Percentiles rank a stretch among this genome's conserved stretches.
These are phyloP conservation scores for Cryptomeria japonica DNA, from an alignment of 75 land plant species.

Conservation along the genomic window DNA sequence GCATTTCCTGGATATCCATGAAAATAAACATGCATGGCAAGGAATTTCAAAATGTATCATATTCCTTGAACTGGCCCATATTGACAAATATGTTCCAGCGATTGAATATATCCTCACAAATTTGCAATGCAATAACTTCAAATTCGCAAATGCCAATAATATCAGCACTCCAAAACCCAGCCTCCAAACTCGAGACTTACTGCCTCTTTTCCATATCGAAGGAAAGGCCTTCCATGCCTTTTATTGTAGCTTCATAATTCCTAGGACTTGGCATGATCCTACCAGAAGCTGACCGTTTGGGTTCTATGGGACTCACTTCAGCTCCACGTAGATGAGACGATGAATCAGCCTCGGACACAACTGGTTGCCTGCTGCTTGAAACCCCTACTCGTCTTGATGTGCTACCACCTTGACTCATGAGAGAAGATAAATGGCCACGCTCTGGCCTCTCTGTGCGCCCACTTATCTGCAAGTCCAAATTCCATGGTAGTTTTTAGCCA, in stretches of 20 bases:
- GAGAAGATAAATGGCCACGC: constrained; percentile 9
- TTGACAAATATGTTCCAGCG: constrained; percentile 4
- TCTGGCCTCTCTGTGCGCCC: constrained; percentile 16
- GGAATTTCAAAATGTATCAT: not conserved
- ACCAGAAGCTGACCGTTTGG: constrained; percentile 14
- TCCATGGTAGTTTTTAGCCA: constrained; percentile 1
- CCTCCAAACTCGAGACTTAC: not conserved
- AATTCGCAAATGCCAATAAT: constrained; percentile 6
- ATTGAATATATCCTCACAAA: not conserved
- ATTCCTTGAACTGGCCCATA: constrained; percentile 7
- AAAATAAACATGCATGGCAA: constrained; percentile 10
- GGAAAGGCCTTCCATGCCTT: constrained; percentile 15
- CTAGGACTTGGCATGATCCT: constrained; percentile 14
- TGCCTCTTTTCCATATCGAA: constrained; percentile 16
- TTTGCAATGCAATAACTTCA: not conserved
- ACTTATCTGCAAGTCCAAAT: constrained; percentile 11
- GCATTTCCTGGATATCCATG: not conserved
- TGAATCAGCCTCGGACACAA: constrained; percentile 7
- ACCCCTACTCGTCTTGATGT: constrained; percentile 15
- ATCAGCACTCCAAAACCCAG: not conserved
- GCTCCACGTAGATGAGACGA: constrained; percentile 7
- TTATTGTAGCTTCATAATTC: constrained; percentile 16
- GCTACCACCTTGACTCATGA: not conserved
- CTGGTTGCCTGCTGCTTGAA: constrained; percentile 17
- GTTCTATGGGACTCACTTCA: constrained; percentile 16